These are phyloP conservation scores for Phytophthora sansomeana DNA, from an alignment of 352 stramenopile genomes.

Conservation along the genomic window DNA sequence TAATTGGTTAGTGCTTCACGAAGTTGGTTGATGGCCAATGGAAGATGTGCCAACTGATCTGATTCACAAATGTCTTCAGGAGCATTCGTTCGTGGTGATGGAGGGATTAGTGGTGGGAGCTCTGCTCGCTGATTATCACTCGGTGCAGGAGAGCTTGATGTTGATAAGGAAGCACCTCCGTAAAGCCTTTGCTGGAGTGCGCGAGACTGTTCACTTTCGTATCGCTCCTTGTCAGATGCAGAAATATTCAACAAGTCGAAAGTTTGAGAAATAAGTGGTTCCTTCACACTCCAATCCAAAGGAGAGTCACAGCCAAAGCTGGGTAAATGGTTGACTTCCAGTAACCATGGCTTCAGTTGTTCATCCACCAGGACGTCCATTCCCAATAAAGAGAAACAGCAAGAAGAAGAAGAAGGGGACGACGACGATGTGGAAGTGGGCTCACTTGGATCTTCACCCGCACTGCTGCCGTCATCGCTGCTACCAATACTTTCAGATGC, in stretches of 20 bases:
- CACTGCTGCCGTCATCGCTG: constrained; percentile 9
- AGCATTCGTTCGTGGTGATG: constrained; percentile 15
- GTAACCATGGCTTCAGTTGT: constrained; percentile 94
- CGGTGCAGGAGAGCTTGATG: constrained; percentile 22
- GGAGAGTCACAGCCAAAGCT: constrained; percentile 96
- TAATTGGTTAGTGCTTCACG: constrained; percentile 53
- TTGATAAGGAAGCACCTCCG: constrained; percentile 27
- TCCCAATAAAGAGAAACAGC: constrained; percentile 94
- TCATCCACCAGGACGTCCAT: constrained; percentile 98
- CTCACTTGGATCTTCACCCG: constrained; percentile 7
- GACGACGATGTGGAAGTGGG: constrained; percentile 14
- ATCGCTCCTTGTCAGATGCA: constrained; percentile 78
- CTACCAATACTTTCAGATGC: constrained; percentile 12
- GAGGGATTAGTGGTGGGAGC: constrained; percentile 21
- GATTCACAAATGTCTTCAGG: constrained; percentile 14
- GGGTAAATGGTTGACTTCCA: constrained; percentile 98
- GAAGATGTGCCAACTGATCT: constrained; percentile 24
- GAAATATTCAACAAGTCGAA: constrained; percentile 90
- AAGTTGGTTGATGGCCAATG: constrained; percentile 47
- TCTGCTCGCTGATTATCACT: constrained; percentile 39
- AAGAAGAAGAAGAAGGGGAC: constrained; percentile 57
- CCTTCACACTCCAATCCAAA: constrained; percentile 96
- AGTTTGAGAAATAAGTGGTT: constrained; percentile 93
- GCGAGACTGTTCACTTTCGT: constrained; percentile 72
- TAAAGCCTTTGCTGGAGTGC: constrained; percentile 75